Evolutionary conservation across 2,329 filamentous ascomycete genomes (phyloP).

Genomic region (Verticillium zaregamsianum): DNA sequence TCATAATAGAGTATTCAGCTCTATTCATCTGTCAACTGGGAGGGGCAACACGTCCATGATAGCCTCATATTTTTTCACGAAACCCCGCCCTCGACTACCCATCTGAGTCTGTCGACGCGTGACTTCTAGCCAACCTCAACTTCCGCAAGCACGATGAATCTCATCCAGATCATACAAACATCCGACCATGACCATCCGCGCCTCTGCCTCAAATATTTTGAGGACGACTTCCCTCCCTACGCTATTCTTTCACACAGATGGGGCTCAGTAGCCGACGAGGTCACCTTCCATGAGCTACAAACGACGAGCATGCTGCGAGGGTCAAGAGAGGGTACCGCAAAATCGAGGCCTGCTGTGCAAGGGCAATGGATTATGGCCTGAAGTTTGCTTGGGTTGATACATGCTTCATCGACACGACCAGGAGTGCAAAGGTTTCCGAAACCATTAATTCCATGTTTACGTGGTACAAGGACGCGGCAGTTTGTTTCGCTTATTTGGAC

Average conservation of each 20-base stretch:
- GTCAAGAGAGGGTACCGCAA: constrained; percentile 9
- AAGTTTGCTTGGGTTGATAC: constrained; percentile 19
- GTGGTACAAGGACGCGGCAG: constrained; percentile 11
- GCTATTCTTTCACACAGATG: constrained; percentile 26
- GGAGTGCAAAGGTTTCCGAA: constrained; percentile 15
- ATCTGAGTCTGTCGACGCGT: no score
- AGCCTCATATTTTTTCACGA: no score
- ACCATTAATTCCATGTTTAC: constrained; percentile 16
- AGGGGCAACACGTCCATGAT: no score
- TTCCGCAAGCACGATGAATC: not conserved
- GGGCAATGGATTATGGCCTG: constrained; percentile 6
- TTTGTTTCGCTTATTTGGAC: constrained; percentile 16
- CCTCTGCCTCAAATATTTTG: constrained; percentile 15
- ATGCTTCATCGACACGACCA: constrained; percentile 19
- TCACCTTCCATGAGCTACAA: constrained; percentile 20
- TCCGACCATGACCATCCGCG: not conserved
- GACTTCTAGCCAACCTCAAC: no score
- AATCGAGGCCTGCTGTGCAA: constrained; percentile 9
- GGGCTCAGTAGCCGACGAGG: constrained; percentile 16
- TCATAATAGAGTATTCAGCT: no score
- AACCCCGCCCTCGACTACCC: no score
- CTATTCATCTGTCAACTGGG: no score
- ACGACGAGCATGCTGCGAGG: not conserved
- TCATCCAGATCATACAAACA: not conserved
- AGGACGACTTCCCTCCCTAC: constrained; percentile 11